Base-by-base conservation (phyloP, 2,329 filamentous ascomycete species). In the Chaetomium strumarium region DNA sequence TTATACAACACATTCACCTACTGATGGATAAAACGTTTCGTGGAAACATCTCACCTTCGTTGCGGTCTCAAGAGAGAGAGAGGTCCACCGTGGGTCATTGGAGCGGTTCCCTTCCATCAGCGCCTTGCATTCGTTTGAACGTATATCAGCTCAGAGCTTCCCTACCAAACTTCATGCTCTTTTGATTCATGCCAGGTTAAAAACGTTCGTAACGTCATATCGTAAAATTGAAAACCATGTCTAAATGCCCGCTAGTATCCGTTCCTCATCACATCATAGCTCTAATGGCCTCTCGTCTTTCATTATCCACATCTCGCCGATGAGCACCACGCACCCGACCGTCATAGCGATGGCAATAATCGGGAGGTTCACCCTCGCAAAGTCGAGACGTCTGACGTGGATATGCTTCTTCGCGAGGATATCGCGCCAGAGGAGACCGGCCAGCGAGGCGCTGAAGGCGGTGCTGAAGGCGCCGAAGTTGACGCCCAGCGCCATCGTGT, bases 401-500 rank as follows among this genome's bases (percentile, higher is more conserved):
- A 90, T 89, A 57, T 86, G 78, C 63, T 89, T 89, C 29, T 84
- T 72, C 0, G 66, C 68, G 1, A 89, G 72, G 16, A 90, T 89
- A 56, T 88, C 84, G 2, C 83, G 75, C 86, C 86, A 90, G 0
- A 89, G 69, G 9, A 90, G 72, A 1, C 85, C 86, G 1, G 86
- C 86, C 1, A 89, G 67, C 0, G 84, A 87, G 0, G 84, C 85
- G 57, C 83, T 86, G 60, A 90, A 87, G 0, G 84, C 83, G 0
- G 81, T 80, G 63, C 84, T 87, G 63, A 88, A 89, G 0, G 85
- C 86, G 4, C 85, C 85, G 53, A 83, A 89, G 65, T 90, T 89
- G 55, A 88, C 83, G 2, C 85, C 85, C 0, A 90, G 69, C 0
- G 85, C 85, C 83, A 89, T 86, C 65, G 78, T 80, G 66, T 89